Base-by-base conservation (phyloP, 2,329 filamentous ascomycete species). In the Blumeria hordei region DNA sequence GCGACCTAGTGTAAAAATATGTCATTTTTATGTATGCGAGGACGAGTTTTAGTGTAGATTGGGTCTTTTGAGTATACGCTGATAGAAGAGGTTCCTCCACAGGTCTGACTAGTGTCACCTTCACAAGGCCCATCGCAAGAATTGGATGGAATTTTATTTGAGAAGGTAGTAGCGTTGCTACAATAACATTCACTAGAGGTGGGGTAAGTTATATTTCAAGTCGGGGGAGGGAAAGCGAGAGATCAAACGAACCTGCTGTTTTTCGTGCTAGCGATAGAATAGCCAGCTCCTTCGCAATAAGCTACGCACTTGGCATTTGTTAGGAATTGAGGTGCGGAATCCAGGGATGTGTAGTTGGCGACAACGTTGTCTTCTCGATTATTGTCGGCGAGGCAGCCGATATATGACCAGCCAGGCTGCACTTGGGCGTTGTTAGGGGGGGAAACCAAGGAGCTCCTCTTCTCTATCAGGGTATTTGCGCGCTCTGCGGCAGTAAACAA, bases 61-160 rank as follows among this genome's bases (percentile, higher is more conserved):
- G 4, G 21, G 21, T 28, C 21, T 28, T 55, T 59, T 28, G 54
- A 47, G 61, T 70, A 76, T 55, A 74, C 67, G 56, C 66, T 70
- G 53, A 75, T 65, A 9, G 69, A 67, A 65, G 69, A 68, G 55
- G 63, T 58, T 14, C 74, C 75, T 50, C 76, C 76, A 60, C 76
- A 80, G 6, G 67, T 67, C 61, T 76, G 66, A 10, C 16, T 51
- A 2, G 33, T 7, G 58, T 76, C 70, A 21, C 73, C 75, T 54
- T 70, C 69, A 62, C 76, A 79, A 1, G 70, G 64, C 60, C 69
- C 71, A 44, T 64, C 64, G 65, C 76, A 80, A 11, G 62, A 59
- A 7, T 62, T 65, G 3, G 73, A 72, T 47, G 70, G 68, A 16
- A 77, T 61, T 58, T 67, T 66, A 51, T 67, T 63, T 33, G 67